phyloP scores from a whole-genome alignment of 2,329 filamentous ascomycete genomes.

The Ophiostoma himal-ulmi region DNA sequence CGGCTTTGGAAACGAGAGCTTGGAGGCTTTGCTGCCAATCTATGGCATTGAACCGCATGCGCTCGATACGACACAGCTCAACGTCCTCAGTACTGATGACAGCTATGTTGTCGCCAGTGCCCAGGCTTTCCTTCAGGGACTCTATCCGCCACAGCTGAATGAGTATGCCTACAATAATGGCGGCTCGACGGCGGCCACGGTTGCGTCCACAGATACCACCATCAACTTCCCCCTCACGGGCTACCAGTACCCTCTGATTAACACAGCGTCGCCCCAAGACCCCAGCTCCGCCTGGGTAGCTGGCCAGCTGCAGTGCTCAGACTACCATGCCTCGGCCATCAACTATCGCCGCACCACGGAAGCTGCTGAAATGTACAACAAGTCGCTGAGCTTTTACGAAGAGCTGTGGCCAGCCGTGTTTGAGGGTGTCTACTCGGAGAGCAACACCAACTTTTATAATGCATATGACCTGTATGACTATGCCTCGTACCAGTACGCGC shows the following conservation, averaged over 20 bases:
- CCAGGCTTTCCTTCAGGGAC: conserved; percentile 71
- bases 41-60: conserved; percentile 38
- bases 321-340: conserved; percentile 34
- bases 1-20: conserved; percentile 25
- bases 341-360: conserved; percentile 29
- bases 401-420: conserved; percentile 38
- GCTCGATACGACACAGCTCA: conserved; percentile 47
- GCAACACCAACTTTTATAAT: conserved; percentile 40
- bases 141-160: conserved; percentile 65
- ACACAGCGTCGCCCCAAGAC: conserved; percentile 31
- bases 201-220: conserved; percentile 40
- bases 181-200: conserved; percentile 28
- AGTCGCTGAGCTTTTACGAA: conserved; percentile 38
- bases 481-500: conserved; percentile 48
- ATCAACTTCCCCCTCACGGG: conserved; percentile 64
- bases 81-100: conserved; percentile 38
- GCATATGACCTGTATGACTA: conserved; percentile 52
- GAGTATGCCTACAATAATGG: conserved; percentile 36
- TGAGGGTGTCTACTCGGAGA: conserved; percentile 34
- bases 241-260: conserved; percentile 72
- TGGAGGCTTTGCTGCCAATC: conserved; percentile 35
- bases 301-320: conserved; percentile 37
- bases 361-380: conserved; percentile 26
- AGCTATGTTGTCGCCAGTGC: conserved; percentile 59
- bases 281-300: conserved; percentile 42